phyloP scores from a whole-genome alignment of 768 basidiomycete species.

The Dioszegia hungarica region DNA sequence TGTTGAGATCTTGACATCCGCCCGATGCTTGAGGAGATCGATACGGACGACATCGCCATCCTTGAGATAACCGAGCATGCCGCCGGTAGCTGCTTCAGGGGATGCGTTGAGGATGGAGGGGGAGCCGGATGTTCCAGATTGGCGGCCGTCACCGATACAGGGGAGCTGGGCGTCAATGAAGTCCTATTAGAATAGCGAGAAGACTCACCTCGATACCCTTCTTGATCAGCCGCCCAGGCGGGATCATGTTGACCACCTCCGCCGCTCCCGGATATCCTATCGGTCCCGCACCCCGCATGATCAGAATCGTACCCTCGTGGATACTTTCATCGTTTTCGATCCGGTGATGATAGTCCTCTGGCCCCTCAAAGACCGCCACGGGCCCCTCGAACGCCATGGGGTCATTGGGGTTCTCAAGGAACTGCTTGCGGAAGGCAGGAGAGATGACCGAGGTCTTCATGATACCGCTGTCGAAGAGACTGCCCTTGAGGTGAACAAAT shows the following conservation, averaged over 20 bases:
- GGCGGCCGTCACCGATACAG: slow-evolving; percentile 46
- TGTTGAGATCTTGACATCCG: slow-evolving; percentile 33
- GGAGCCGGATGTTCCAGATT: slow-evolving; percentile 44
- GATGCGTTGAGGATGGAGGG: slow-evolving; percentile 48
- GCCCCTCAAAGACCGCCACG: slow-evolving; percentile 46
- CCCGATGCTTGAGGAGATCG: slow-evolving; percentile 32
- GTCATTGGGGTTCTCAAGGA: slow-evolving; percentile 43
- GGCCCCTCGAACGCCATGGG: slow-evolving; percentile 49
- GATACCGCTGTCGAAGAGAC: slow-evolving; percentile 46
- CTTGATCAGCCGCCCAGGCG: slow-evolving; percentile 42
- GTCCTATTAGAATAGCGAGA: no score
- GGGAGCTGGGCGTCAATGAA: slow-evolving; percentile 24
- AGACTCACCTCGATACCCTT: slow-evolving; percentile 38
- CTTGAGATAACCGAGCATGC: slow-evolving; percentile 39
- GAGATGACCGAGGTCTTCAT: slow-evolving; percentile 48
- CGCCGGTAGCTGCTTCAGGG: slow-evolving; percentile 42
- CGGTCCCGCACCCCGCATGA: slow-evolving; percentile 48
- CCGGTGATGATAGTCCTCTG: slow-evolving; percentile 45
- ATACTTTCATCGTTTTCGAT: slow-evolving; percentile 34
- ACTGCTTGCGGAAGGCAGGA: slow-evolving; percentile 40
- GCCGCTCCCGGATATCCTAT: slow-evolving; percentile 42
- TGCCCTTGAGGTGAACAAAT: slow-evolving; percentile 44
- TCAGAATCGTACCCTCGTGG: slow-evolving; percentile 37
- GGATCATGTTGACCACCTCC: slow-evolving; percentile 49
- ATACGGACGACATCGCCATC: slow-evolving; percentile 41